Conservation (phyloP, 1,139 yeast species). For the Blastobotrys illinoisensis region DNA sequence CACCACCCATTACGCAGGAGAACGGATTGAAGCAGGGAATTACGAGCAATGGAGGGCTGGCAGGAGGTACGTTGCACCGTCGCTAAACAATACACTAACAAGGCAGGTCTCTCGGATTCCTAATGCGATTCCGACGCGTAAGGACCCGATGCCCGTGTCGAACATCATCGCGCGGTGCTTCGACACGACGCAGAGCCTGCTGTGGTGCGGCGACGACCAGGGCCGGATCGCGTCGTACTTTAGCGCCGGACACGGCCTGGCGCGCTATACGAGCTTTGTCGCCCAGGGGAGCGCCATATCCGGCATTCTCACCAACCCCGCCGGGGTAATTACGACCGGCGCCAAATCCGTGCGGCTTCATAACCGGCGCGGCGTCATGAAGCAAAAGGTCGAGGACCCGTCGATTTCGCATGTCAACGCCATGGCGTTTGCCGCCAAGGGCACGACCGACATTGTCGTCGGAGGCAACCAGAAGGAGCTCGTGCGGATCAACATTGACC, state of each 20-base stretch:
- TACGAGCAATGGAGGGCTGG: slow-evolving; percentile 42
- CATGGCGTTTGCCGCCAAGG: slow-evolving; percentile 32
- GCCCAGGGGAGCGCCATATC: slow-evolving; percentile 30
- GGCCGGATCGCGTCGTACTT: slow-evolving; percentile 47
- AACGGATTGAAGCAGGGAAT: background rate
- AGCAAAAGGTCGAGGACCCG: slow-evolving; percentile 27
- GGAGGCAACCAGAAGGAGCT: slow-evolving; percentile 45
- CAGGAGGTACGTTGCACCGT: slow-evolving; percentile 34
- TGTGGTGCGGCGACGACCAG: slow-evolving; percentile 79
- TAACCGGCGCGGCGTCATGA: slow-evolving; percentile 33
- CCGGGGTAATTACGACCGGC: slow-evolving; percentile 32
- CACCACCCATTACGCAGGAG: slow-evolving; percentile 1
- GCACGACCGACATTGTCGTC: slow-evolving; percentile 39
- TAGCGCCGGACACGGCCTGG: slow-evolving; percentile 31
- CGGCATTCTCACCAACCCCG: slow-evolving; percentile 32
- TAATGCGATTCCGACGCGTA: slow-evolving; percentile 24
- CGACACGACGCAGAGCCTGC: slow-evolving; percentile 64
- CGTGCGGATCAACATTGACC: slow-evolving; percentile 56
- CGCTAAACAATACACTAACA: no score
- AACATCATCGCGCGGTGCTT: slow-evolving; percentile 44
- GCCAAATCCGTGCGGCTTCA: slow-evolving; percentile 30
- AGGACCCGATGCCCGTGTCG: slow-evolving; percentile 24
- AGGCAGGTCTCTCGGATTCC: slow-evolving; percentile 24
- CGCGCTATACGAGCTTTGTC: slow-evolving; percentile 40
- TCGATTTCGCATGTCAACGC: slow-evolving; percentile 27